Evolutionary conservation across 2,329 filamentous ascomycete genomes (phyloP).

Genomic region (Xylaria digitata): DNA sequence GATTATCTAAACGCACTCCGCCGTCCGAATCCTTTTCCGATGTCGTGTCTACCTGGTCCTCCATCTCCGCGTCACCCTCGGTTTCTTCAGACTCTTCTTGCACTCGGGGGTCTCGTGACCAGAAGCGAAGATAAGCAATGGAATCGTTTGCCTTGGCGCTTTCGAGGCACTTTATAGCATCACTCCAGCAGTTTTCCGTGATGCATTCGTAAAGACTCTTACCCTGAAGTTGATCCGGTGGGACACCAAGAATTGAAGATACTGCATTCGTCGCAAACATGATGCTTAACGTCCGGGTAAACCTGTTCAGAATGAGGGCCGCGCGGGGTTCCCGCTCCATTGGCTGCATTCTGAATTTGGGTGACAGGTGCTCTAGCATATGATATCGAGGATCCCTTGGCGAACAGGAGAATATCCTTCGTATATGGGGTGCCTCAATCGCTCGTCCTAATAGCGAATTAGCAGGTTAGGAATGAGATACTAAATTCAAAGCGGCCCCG

Average conservation of each 20-base stretch:
- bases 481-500: constrained; percentile 21
- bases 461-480: constrained; percentile 13
- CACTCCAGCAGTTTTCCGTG: constrained; percentile 77
- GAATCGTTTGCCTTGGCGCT: constrained; percentile 91
- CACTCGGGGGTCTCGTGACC: constrained; percentile 79
- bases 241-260: constrained; percentile 78
- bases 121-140: constrained; percentile 88
- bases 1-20: constrained; percentile 58
- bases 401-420: constrained; percentile 83
- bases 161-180: constrained; percentile 82
- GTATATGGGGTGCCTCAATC: constrained; percentile 79
- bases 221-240: constrained; percentile 74
- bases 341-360: constrained; percentile 76
- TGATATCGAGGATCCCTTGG: constrained; percentile 87
- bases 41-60: constrained; percentile 57
- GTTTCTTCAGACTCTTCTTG: constrained; percentile 62
- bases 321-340: constrained; percentile 81
- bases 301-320: constrained; percentile 86
- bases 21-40: constrained; percentile 56
- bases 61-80: constrained; percentile 57
- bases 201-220: constrained; percentile 92
- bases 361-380: constrained; percentile 86
- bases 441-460: constrained; percentile 70
- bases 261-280: constrained; percentile 89
- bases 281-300: constrained; percentile 82